phyloP scores from a whole-genome alignment of 768 basidiomycete species.

The Lyophyllum semitale region DNA sequence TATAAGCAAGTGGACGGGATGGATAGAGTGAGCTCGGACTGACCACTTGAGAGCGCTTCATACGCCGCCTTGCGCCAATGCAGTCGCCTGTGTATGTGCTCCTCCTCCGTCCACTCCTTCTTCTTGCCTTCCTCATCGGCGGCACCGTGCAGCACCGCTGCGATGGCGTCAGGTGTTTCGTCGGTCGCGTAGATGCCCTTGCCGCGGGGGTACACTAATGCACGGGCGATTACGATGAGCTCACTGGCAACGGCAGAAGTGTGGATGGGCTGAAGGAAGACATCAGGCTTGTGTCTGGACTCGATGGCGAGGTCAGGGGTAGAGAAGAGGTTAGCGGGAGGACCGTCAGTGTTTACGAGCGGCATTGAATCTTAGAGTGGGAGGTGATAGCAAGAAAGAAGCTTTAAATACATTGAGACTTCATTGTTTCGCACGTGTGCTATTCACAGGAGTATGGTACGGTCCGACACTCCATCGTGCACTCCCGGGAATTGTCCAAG shows the following conservation, averaged over 20 bases:
- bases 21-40: conserved; percentile 3
- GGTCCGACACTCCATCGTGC: no score
- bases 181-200: conserved; percentile 59
- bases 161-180: conserved; percentile 47
- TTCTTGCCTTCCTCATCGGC: conserved; percentile 25
- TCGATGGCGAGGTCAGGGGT: conserved; percentile 19
- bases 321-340: conserved; percentile 34
- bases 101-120: conserved; percentile 31
- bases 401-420: conserved; percentile 12
- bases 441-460: conserved; percentile 4
- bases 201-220: conserved; percentile 47
- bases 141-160: conserved; percentile 37
- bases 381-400: conserved; percentile 9
- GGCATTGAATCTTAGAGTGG: conserved; percentile 4
- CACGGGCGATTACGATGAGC: conserved; percentile 44
- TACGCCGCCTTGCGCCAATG: conserved; percentile 49
- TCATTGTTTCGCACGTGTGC: conserved; percentile 18
- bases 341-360: conserved; percentile 20
- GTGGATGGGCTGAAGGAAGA: conserved; percentile 42
- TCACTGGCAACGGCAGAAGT: conserved; percentile 40
- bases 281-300: conserved; percentile 17
- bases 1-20: not conserved
- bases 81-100: conserved; percentile 38
- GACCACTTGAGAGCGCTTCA: conserved; percentile 41
- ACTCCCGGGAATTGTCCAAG: no score